These are phyloP conservation scores for Ascobolus immersus DNA, from an alignment of 495 filamentous ascomycete species.

Conservation along the genomic window DNA sequence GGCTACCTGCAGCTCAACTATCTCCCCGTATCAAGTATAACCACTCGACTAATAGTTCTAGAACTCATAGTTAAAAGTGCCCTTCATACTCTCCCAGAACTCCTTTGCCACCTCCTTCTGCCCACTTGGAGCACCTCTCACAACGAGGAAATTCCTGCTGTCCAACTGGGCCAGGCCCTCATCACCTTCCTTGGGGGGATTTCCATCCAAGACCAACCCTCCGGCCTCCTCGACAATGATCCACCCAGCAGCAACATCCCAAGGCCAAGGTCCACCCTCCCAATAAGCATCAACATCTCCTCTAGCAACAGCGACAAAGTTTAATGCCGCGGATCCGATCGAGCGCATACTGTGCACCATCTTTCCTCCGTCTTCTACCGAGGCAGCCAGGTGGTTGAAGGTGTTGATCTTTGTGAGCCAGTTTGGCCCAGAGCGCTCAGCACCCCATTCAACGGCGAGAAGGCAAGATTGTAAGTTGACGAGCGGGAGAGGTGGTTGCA, in stretches of 20 bases:
- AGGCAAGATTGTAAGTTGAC: constrained; percentile 16
- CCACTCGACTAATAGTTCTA: no score
- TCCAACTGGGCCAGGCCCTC: no score
- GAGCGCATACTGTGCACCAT: constrained; percentile 65
- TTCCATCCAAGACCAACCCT: constrained; percentile 52
- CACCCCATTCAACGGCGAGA: constrained; percentile 57
- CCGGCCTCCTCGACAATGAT: constrained; percentile 67
- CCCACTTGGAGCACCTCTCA: constrained; percentile 39
- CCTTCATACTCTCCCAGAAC: constrained; percentile 56
- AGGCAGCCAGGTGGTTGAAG: constrained; percentile 38
- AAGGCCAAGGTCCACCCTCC: constrained; percentile 87
- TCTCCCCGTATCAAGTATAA: no score
- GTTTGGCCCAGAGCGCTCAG: constrained; percentile 44
- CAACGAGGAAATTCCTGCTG: constrained; percentile 49
- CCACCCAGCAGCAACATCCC: constrained; percentile 88
- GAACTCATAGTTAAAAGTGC: no score
- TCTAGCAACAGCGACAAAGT: constrained; percentile 54
- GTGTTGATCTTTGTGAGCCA: constrained; percentile 46
- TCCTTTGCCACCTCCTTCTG: constrained; percentile 57
- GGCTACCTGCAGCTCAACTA: no score
- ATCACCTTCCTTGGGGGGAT: no score
- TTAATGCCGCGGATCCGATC: constrained; percentile 59
- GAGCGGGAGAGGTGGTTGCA: constrained; percentile 36
- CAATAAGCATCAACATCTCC: constrained; percentile 67
- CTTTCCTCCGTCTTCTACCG: constrained; percentile 38